Base-by-base conservation (phyloP, 805 yeast species). In the Pichia nakasei region DNA sequence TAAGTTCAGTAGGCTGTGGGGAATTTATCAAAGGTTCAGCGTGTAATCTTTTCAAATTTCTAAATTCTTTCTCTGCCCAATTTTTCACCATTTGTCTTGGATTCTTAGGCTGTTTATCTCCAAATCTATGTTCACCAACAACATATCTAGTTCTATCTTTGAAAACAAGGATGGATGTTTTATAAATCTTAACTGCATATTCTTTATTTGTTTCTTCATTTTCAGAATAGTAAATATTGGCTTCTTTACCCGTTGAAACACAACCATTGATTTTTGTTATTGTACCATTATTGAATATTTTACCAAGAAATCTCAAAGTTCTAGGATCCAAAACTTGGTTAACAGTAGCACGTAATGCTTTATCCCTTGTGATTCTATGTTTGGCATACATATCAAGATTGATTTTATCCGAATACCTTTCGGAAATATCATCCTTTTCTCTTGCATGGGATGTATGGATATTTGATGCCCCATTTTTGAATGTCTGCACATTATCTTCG, bases 61-160 rank as follows among this genome's bases (percentile, higher is more conserved):
- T 68, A 52, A 89, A 91, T 65, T 93, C 99, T 59, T 93, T 93
- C 61, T 93, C 98, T 0, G 98, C 97, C 99, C 99, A 93, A 21
- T 89, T 75, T 61, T 86, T 87, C 49, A 93, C 96, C 97, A 93
- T 91, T 59, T 91, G 91, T 57, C 98, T 73, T 9, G 97, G 97
- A 58, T 93, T 93, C 52, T 88, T 87, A 55, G 85, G 88, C 45
- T 73, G 76, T 54, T 91, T 86, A 7, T 85, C 73, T 58, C 85
- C 84, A 65, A 93, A 93, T 44, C 99, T 69, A 63, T 78, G 91
- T 65, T 93, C 99, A 32, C 98, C 98, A 59, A 84, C 89, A 17
- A 93, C 97, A 57, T 93, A 93, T 53, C 97, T 67, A 57, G 94
- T 97, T 45, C 99, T 71, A 61, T 93, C 98, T 60, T 89, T 93